Evolutionary conservation across 1,284 basidiomycete genomes (phyloP).

Genomic region (Trametes sp.): DNA sequence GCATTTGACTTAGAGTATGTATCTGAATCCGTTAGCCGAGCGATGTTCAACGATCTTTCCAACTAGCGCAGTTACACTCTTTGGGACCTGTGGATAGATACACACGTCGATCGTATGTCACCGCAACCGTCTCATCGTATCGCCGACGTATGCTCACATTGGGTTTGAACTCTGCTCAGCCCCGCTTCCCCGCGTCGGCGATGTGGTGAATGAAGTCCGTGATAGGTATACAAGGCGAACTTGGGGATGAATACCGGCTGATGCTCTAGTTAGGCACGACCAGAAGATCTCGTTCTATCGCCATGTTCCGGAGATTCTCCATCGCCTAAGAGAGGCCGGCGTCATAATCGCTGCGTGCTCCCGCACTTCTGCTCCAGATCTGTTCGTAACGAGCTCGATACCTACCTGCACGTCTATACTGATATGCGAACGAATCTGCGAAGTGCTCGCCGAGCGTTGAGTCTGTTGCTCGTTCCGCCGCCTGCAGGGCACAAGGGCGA

Average conservation of each 20-base stretch:
- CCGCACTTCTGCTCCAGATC: conserved; percentile 70
- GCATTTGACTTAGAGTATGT: conserved; percentile 86
- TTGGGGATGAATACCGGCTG: too few species aligned
- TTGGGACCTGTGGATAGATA: conserved; percentile 88
- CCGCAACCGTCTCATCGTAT: neutral
- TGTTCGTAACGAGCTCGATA: conserved; percentile 59
- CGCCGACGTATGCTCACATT: conserved; percentile 28
- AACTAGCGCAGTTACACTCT: conserved; percentile 70
- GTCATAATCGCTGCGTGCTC: conserved; percentile 81
- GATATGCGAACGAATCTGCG: neutral
- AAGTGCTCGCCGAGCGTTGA: conserved; percentile 81
- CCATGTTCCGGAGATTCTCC: conserved; percentile 81
- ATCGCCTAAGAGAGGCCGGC: conserved; percentile 60
- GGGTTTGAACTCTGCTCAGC: conserved; percentile 46
- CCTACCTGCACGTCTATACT: neutral
- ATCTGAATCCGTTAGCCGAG: neutral
- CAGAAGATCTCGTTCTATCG: conserved; percentile 71
- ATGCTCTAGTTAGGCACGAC: conserved; percentile 52
- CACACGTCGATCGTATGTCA: conserved; percentile 60
- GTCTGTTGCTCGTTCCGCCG: conserved; percentile 70
- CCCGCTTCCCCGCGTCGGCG: conserved; percentile 66
- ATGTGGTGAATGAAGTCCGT: conserved; percentile 64
- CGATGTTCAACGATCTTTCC: conserved; percentile 6
- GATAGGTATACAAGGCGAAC: conserved; percentile 54
- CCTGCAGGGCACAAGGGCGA: conserved; percentile 47